A percentile compares a stretch with the other conserved stretches of the same genome.
Conservation (phyloP, 2,329 filamentous ascomycete species). For the Cladosporium sp. region DNA sequence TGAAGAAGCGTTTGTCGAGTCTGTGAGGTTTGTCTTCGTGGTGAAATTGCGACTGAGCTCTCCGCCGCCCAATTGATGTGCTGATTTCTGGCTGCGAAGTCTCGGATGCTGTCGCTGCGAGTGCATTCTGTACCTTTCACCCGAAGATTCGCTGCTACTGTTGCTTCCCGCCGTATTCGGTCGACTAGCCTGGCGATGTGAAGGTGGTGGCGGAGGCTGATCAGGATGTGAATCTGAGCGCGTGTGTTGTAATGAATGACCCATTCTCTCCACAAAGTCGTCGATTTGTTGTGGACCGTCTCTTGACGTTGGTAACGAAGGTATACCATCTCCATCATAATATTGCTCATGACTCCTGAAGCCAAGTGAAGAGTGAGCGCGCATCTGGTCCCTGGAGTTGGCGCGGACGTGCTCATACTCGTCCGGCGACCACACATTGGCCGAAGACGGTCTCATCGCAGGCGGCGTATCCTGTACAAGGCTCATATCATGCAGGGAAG, state of each 20-base stretch:
- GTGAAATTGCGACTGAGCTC: conserved; percentile 78
- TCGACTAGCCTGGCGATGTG: conserved; percentile 29
- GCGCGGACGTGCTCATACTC: conserved; percentile 65
- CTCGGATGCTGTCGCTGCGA: conserved; percentile 46
- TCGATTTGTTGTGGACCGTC: conserved; percentile 69
- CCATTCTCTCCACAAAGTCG: conserved; percentile 91
- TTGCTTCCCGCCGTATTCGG: conserved; percentile 32
- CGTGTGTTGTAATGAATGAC: conserved; percentile 72
- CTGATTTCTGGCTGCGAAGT: conserved; percentile 65
- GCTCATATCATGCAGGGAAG: conserved; percentile 85
- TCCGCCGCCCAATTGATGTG: conserved; percentile 71
- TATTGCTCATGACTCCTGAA: conserved; percentile 48
- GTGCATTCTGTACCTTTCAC: conserved; percentile 28
- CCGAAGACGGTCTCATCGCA: conserved; percentile 40
- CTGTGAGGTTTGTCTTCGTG: conserved; percentile 82
- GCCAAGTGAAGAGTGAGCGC: conserved; percentile 74
- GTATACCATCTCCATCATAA: conserved; percentile 51
- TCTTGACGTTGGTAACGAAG: conserved; percentile 32
- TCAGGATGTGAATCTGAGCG: conserved; percentile 51
- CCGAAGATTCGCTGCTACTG: conserved; percentile 30
- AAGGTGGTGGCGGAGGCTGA: conserved; percentile 38
- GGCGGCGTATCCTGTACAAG: conserved; percentile 54
- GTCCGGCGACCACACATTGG: conserved; percentile 87
- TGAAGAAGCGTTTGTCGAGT: conserved; percentile 59
- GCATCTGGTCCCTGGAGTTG: conserved; percentile 42